Conservation (phyloP, 2,329 filamentous ascomycete species). For the Madurella fahalii region DNA sequence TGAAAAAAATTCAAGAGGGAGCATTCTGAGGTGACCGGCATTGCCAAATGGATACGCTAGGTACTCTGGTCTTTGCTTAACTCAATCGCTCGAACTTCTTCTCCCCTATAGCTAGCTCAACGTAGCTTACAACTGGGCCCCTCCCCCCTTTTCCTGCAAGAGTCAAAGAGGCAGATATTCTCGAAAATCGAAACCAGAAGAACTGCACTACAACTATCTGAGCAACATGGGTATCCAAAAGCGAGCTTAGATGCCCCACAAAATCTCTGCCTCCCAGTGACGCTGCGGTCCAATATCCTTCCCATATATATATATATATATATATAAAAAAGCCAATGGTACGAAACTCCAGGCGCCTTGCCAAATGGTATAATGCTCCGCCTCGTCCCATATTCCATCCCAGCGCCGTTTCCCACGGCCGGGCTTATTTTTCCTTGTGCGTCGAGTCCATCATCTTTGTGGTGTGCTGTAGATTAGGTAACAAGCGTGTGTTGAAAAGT, state of each 20-base stretch:
- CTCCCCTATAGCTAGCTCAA: too few species aligned
- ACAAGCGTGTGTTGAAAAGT: too few species aligned
- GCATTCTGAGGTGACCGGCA: too few species aligned
- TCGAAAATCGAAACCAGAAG: neutral
- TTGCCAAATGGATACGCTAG: too few species aligned
- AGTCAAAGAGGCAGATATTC: neutral
- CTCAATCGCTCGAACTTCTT: too few species aligned
- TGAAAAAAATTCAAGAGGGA: too few species aligned
- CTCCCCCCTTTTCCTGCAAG: too few species aligned
- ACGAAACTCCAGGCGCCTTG: constrained; percentile 21
- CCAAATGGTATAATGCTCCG: constrained; percentile 26
- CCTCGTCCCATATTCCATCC: constrained; percentile 2
- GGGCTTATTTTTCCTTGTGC: neutral
- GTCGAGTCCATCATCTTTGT: neutral
- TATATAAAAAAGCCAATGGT: neutral
- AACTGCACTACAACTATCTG: neutral
- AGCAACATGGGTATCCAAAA: neutral
- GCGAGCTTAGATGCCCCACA: neutral
- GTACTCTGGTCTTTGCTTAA: too few species aligned
- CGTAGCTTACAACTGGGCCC: too few species aligned
- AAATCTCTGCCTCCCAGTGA: neutral
- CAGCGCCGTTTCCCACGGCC: neutral
- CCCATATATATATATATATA: neutral
- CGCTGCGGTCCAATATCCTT: neutral
- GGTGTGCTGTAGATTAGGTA: too few species aligned